Percentiles rank a stretch among this genome's conserved stretches.
These are phyloP conservation scores for Psilocybe subaeruginosa DNA, from an alignment of 768 basidiomycete genomes.

Conservation along the genomic window DNA sequence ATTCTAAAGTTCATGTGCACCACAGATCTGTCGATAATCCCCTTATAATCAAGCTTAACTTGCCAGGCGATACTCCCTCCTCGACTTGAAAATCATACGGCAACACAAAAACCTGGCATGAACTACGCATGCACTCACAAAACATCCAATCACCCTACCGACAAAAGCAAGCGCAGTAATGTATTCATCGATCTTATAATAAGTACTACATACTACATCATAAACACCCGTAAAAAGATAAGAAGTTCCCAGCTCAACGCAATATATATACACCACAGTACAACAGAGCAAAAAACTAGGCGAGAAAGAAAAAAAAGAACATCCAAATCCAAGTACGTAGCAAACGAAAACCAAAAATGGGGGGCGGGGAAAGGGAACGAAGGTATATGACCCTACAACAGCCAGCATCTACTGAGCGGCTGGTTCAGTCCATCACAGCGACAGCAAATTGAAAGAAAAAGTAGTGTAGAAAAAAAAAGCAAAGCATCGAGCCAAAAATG, in stretches of 20 bases:
- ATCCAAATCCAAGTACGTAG: not conserved
- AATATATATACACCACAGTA: not conserved
- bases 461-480: not conserved
- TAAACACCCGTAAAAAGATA: not conserved
- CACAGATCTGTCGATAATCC: too few relatives aligned
- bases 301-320: constrained; percentile 1
- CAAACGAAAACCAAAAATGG: not conserved
- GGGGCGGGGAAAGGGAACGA: not conserved
- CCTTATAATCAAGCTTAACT: too few relatives aligned
- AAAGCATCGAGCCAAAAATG: not conserved
- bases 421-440: not conserved
- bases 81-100: too few relatives aligned
- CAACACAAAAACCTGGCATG: too few relatives aligned
- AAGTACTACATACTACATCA: constrained; percentile 14
- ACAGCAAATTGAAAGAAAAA: not conserved
- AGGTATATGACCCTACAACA: not conserved
- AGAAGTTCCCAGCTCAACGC: not conserved
- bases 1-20: too few relatives aligned
- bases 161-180: not conserved
- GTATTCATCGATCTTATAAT: constrained; percentile 10
- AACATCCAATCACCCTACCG: not conserved
- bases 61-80: too few relatives aligned
- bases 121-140: too few relatives aligned
- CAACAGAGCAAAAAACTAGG: not conserved
- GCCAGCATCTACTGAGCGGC: not conserved